These are phyloP conservation scores for Sclerotinia trifoliorum DNA, from an alignment of 2,329 filamentous ascomycete genomes.

Conservation along the genomic window DNA sequence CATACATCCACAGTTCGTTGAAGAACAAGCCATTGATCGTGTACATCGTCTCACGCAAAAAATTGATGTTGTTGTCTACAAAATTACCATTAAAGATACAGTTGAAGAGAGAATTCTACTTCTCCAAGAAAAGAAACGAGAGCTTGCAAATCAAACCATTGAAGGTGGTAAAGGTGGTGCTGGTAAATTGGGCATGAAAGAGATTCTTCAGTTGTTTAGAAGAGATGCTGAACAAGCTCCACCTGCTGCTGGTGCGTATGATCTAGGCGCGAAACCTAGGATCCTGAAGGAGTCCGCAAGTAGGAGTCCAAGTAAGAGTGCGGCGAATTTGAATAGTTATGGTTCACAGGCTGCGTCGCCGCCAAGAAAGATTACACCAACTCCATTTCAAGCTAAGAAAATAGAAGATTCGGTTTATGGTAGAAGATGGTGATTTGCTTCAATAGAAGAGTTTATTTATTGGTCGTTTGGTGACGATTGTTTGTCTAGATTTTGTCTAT, in stretches of 20 bases:
- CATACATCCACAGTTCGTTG: constrained; percentile 69
- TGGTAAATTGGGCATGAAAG: constrained; percentile 85
- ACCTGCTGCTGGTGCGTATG: constrained; percentile 28
- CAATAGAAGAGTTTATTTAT: neutral
- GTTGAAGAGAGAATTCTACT: constrained; percentile 96
- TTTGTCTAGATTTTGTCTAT: neutral
- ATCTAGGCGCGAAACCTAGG: constrained; percentile 34
- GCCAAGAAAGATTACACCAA: constrained; percentile 30
- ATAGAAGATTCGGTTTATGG: constrained; percentile 39
- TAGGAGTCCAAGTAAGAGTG: constrained; percentile 15
- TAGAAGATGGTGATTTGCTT: constrained; percentile 35
- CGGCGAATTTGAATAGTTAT: constrained; percentile 15
- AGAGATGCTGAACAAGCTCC: constrained; percentile 39
- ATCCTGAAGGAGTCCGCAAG: constrained; percentile 35
- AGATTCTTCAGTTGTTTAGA: constrained; percentile 83
- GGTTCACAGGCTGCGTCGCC: constrained; percentile 21
- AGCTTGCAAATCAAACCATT: constrained; percentile 87
- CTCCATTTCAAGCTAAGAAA: constrained; percentile 20
- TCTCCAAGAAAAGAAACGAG: constrained; percentile 89
- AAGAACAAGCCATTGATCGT: constrained; percentile 97
- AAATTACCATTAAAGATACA: constrained; percentile 79
- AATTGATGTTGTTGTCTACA: constrained; percentile 91
- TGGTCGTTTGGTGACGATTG: neutral
- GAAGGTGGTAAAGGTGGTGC: constrained; percentile 73
- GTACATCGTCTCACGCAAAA: constrained; percentile 98